A percentile compares a stretch with the other conserved stretches of the same genome.
These are phyloP conservation scores for Lagenidium giganteum DNA, from an alignment of 352 stramenopile genomes.

Conservation along the genomic window DNA sequence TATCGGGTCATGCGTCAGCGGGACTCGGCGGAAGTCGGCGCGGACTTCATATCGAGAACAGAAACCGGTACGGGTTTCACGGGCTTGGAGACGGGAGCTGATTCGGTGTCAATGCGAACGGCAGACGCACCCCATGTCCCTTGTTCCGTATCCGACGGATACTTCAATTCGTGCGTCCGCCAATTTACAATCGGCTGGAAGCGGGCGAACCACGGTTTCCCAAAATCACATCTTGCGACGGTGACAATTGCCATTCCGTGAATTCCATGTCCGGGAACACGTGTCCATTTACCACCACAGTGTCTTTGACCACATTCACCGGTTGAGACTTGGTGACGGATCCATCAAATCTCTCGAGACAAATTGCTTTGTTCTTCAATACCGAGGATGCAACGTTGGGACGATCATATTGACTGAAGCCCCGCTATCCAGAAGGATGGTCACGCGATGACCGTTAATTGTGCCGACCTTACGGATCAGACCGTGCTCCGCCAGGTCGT, in stretches of 20 bases:
- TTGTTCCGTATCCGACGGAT: neutral
- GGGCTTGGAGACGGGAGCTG: too few species aligned
- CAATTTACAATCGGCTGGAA: slow-evolving; percentile 14
- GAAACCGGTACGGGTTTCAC: too few species aligned
- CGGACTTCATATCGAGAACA: too few species aligned
- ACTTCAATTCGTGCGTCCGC: slow-evolving; percentile 6
- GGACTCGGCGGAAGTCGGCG: too few species aligned
- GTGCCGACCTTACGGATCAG: slow-evolving; percentile 5
- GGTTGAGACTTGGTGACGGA: neutral
- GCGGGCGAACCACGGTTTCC: slow-evolving; percentile 11
- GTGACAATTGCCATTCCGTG: slow-evolving; percentile 5
- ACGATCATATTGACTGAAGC: slow-evolving; percentile 11
- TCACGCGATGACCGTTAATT: neutral
- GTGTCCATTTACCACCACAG: neutral
- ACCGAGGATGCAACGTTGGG: neutral
- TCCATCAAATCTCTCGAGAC: slow-evolving; percentile 5
- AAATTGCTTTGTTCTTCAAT: neutral
- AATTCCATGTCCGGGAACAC: slow-evolving; percentile 2
- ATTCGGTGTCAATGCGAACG: too few species aligned
- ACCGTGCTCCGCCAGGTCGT: too few species aligned
- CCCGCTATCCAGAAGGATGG: slow-evolving; percentile 7
- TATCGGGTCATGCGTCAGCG: too few species aligned
- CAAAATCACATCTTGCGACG: slow-evolving; percentile 13
- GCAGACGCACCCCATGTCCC: neutral
- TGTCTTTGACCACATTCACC: neutral